These are phyloP conservation scores for Lanmaoa rubissima DNA, from an alignment of 768 basidiomycete genomes.

Conservation along the genomic window DNA sequence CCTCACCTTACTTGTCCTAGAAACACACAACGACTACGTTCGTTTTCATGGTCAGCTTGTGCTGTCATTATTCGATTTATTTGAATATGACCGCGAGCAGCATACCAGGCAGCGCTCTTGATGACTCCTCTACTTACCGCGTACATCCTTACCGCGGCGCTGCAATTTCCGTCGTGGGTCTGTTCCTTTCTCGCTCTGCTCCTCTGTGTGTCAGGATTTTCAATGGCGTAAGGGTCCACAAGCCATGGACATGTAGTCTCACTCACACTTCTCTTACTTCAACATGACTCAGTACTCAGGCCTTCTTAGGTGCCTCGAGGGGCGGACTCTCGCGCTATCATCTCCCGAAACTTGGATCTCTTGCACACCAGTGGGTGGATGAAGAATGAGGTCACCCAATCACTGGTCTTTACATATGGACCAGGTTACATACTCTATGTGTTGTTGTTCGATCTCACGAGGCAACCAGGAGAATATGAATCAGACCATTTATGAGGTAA, in stretches of 20 bases:
- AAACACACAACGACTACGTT: constrained; percentile 74
- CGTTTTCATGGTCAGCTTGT: constrained; percentile 66
- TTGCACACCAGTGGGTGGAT: constrained; percentile 68
- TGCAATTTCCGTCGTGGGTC: constrained; percentile 54
- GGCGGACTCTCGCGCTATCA: constrained; percentile 54
- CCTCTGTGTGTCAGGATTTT: constrained; percentile 41
- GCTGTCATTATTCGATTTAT: constrained; percentile 1
- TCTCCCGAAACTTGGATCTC: constrained; percentile 58
- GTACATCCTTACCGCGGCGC: constrained; percentile 52
- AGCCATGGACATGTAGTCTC: neutral
- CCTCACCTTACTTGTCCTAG: constrained; percentile 61
- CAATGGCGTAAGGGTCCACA: constrained; percentile 52
- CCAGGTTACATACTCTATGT: neutral
- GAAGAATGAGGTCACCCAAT: constrained; percentile 45
- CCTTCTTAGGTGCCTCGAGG: constrained; percentile 52
- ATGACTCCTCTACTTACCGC: constrained; percentile 60
- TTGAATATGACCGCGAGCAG: constrained; percentile 37
- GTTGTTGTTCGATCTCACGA: neutral
- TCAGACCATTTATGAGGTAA: neutral
- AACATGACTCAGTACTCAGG: constrained; percentile 19
- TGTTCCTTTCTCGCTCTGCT: constrained; percentile 47
- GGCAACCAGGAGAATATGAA: neutral
- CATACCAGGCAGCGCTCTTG: constrained; percentile 75
- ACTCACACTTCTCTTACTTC: constrained; percentile 14
- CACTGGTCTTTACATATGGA: neutral